A percentile compares a stretch with the other conserved stretches of the same genome.
phyloP scores from a whole-genome alignment of 2,329 filamentous ascomycete genomes.

The Ascochyta viciae-villosae region DNA sequence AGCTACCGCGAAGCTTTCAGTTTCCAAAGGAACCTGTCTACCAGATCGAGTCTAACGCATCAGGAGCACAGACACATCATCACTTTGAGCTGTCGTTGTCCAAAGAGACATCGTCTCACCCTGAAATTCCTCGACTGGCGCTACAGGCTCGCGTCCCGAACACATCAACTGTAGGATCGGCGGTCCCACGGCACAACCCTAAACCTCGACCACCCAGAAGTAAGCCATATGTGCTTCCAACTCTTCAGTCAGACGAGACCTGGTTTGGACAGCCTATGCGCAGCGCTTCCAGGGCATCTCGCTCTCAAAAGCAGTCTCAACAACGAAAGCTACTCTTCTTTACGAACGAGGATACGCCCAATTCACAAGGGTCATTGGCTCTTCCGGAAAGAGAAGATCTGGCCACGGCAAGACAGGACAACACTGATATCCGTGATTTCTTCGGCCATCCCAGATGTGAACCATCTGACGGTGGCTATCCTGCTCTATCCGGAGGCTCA shows the following conservation, averaged over 20 bases:
- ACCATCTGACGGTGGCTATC: not conserved
- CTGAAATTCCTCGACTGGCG: not conserved
- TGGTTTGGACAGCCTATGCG: slow-evolving; percentile 33
- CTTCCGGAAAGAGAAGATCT: slow-evolving; percentile 2
- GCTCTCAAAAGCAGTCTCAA: slow-evolving; percentile 9
- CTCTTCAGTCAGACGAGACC: slow-evolving; percentile 18
- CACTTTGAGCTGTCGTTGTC: not conserved
- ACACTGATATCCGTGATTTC: slow-evolving; percentile 38
- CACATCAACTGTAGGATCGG: not conserved
- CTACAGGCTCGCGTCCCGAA: not conserved
- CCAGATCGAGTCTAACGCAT: not conserved
- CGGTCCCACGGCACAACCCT: not conserved
- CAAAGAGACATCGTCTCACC: not conserved
- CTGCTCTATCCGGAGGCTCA: not conserved
- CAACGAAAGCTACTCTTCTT: not conserved
- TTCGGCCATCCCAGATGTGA: slow-evolving; percentile 14
- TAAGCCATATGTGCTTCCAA: slow-evolving; percentile 40
- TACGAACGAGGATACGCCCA: not conserved
- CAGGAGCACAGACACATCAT: not conserved
- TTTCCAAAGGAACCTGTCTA: not conserved
- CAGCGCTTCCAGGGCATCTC: not conserved
- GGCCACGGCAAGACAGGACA: slow-evolving; percentile 12
- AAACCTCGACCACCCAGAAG: slow-evolving; percentile 20
- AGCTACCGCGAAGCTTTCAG: slow-evolving; percentile 21
- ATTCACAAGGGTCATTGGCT: not conserved